phyloP scores from a whole-genome alignment of 257 asterid genomes.

The Nicotiana attenuata region DNA sequence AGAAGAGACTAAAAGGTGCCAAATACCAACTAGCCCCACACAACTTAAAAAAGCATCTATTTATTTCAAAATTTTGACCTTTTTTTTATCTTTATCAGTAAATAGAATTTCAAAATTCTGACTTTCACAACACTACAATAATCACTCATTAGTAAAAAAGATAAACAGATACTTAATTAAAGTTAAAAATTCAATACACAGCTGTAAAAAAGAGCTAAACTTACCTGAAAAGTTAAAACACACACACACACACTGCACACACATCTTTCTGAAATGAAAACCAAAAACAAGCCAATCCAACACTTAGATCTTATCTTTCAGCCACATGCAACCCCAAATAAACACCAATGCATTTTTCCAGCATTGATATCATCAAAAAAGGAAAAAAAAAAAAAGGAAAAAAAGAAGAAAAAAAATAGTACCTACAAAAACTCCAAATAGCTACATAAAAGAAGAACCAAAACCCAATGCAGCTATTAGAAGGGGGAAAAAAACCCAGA shows the following conservation, averaged over 20 bases:
- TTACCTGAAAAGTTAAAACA: not conserved
- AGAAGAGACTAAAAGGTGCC: not conserved
- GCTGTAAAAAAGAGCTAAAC: not conserved
- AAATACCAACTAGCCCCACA: slow-evolving; percentile 4
- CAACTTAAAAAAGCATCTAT: not conserved
- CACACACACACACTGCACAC: not conserved
- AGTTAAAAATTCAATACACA: not conserved
- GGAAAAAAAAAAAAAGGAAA: not conserved
- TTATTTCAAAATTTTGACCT: not conserved
- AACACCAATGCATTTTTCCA: slow-evolving; percentile 12
- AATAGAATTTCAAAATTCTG: not conserved
- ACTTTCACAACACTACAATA: not conserved
- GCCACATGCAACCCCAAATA: slow-evolving; percentile 35
- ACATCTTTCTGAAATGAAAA: slow-evolving; percentile 12
- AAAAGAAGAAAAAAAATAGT: not conserved
- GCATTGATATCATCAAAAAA: slow-evolving; percentile 46
- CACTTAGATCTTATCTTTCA: slow-evolving; percentile 59
- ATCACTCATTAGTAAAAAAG: not conserved
- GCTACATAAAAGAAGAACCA: not conserved
- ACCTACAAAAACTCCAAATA: slow-evolving; percentile 5
- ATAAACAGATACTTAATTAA: not conserved
- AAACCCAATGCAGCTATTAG: slow-evolving; percentile 7
- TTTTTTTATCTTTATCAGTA: no score
- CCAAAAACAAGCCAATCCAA: slow-evolving; percentile 20
- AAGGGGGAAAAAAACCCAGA: not conserved